Evolutionary conservation across 352 stramenopile species (phyloP).

Genomic region (Globisporangium yorkense): DNA sequence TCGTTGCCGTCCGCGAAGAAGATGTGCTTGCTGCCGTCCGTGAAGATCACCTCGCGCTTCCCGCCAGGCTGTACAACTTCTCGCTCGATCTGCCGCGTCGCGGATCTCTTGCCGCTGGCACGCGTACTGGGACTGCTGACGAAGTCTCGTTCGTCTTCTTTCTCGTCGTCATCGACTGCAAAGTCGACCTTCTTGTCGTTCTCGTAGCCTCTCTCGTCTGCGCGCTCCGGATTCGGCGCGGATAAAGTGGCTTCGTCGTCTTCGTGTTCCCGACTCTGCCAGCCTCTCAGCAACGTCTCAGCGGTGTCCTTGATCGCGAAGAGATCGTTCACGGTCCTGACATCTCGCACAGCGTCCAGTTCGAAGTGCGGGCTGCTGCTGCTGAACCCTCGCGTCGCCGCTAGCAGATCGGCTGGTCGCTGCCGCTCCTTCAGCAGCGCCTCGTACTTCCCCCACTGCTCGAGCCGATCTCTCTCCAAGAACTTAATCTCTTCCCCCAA

Average conservation of each 20-base stretch:
- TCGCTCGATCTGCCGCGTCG: conserved; percentile 12
- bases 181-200: too few species aligned
- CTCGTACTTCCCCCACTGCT: conserved; percentile 74
- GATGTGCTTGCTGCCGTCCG: conserved; percentile 64
- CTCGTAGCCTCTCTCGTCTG: neutral
- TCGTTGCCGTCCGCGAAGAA: conserved; percentile 91
- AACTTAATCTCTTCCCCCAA: conserved; percentile 74
- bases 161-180: too few species aligned
- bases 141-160: neutral
- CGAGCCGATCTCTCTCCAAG: conserved; percentile 63
- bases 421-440: conserved; percentile 41
- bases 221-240: too few species aligned
- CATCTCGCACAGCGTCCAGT: conserved; percentile 7
- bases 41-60: conserved; percentile 55
- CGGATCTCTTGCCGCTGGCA: neutral
- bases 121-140: neutral
- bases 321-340: conserved; percentile 31
- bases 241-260: neutral
- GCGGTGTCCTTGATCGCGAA: conserved; percentile 35
- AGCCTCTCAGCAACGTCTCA: conserved; percentile 31
- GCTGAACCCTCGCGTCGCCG: neutral
- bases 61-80: conserved; percentile 51
- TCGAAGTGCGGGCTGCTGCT: conserved; percentile 7
- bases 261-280: conserved; percentile 10
- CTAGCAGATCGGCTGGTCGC: neutral